A percentile compares a stretch with the other conserved stretches of the same genome.
phyloP scores from a whole-genome alignment of 345 rosid genomes.

The Hypericum androsaemum region DNA sequence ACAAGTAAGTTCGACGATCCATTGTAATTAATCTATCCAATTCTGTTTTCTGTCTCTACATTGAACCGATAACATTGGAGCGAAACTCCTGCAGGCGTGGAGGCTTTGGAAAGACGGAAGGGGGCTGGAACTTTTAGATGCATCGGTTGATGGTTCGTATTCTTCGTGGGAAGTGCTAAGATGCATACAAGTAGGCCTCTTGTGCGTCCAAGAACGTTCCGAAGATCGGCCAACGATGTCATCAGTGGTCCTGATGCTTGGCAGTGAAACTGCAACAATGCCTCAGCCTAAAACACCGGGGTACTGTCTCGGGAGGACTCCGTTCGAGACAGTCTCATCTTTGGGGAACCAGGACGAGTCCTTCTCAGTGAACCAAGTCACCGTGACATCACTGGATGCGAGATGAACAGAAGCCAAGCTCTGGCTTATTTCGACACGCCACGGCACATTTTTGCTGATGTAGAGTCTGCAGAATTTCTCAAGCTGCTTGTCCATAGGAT shows the following conservation, averaged over 20 bases:
- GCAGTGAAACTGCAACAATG: conserved; percentile 54
- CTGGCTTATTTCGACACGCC: neutral
- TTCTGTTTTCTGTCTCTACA: no score
- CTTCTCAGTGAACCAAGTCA: conserved; percentile 65
- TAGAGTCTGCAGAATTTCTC: no score
- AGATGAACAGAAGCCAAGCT: conserved; percentile 22
- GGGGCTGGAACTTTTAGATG: conserved; percentile 39
- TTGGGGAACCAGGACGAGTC: conserved; percentile 41
- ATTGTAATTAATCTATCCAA: no score
- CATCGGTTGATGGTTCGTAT: conserved; percentile 26
- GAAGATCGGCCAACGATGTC: conserved; percentile 71
- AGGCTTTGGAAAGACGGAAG: conserved; percentile 53
- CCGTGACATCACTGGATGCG: conserved; percentile 57
- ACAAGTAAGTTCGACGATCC: neutral
- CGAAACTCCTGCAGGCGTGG: conserved; percentile 39
- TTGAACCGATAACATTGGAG: no score
- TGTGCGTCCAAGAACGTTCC: conserved; percentile 68
- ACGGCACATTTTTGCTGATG: no score
- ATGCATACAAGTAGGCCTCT: conserved; percentile 71
- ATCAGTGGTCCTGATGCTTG: conserved; percentile 48
- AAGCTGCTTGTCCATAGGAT: no score
- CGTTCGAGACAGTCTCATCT: conserved; percentile 45
- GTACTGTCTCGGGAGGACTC: conserved; percentile 44
- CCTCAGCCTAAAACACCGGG: conserved; percentile 57
- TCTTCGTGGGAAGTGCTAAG: conserved; percentile 38